Base-by-base conservation (phyloP, 257 asterid species). In the Forsythia suspensa region DNA sequence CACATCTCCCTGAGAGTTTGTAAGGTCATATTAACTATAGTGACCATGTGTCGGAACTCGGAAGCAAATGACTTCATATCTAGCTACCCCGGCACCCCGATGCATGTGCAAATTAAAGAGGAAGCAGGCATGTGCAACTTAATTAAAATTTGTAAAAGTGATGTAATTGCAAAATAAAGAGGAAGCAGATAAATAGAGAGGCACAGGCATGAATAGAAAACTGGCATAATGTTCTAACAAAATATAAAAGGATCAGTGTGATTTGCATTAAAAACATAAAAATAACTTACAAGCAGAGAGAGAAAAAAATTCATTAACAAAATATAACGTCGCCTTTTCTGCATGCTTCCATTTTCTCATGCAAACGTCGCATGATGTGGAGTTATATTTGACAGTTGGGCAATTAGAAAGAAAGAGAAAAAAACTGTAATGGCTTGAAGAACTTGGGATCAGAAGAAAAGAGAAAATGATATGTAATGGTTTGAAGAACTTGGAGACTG, bases 1-100 rank as follows among this genome's bases (percentile, higher is more conserved):
- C 67, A 59, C 80, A 73, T 18, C 43, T 59, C 76, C 67, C 81
- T 59, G 40, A 11, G 34, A 74, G 48, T 40, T 63, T 63, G 36
- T 18, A 13, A 15, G 20, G 70, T 57, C 65, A 42, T 11, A 59
- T 16, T 71, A 72, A 34, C 80, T 65, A 65, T 42, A 69, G 41
- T 63, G 76, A 37, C 36, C 43, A 70, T 1, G 7, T 3, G 6
- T 36, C 43, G 7, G 36, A 20, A 21, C 3, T 36, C 43, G 7
- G 36, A 20, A 21, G n/a, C 9, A 59, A n/a, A 59, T 59, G 36
- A 59, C 34, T 59, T n/a, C 66, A 8, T 57, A 57, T 59, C 36
- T 59, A 20, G 12, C 67, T 20, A 59, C 12, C 10, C 24, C 39
- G 40, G 15, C 70, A 63, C 38, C 0, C 38, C 12, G 38, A 29